A percentile compares a stretch with the other conserved stretches of the same genome.
phyloP scores from a whole-genome alignment of 257 asterid species.

The Osmanthus fragrans region DNA sequence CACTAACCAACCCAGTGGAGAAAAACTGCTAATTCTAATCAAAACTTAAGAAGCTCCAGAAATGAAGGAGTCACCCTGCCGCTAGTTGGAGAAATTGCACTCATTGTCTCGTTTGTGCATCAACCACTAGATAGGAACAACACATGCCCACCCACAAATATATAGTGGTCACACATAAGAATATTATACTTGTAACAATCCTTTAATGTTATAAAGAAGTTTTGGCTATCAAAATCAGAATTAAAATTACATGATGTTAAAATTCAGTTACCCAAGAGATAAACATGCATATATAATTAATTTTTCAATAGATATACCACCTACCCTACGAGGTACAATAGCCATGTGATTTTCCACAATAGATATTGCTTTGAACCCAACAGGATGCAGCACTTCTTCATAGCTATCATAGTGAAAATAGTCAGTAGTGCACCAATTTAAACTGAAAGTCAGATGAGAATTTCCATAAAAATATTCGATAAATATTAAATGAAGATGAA shows the following conservation, averaged over 20 bases:
- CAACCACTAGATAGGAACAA: background rate
- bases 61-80: background rate
- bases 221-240: background rate
- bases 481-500: slow-evolving; percentile 1
- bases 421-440: background rate
- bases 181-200: too few species aligned
- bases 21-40: background rate
- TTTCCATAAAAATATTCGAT: background rate
- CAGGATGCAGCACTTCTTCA: slow-evolving; percentile 70
- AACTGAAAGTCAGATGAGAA: background rate
- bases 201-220: background rate
- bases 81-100: background rate
- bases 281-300: background rate
- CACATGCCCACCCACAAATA: too few species aligned
- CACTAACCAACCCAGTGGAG: background rate
- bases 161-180: too few species aligned
- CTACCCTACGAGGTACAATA: slow-evolving; percentile 69
- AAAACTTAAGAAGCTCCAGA: background rate
- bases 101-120: background rate
- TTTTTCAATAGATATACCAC: background rate
- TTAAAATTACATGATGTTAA: background rate
- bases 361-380: slow-evolving; percentile 64
- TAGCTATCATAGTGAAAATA: slow-evolving; percentile 41
- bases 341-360: slow-evolving; percentile 65
- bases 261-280: background rate